Percentiles rank a stretch among this genome's conserved stretches.
These are phyloP conservation scores for Diaporthe vaccinii DNA, from an alignment of 2,329 filamentous ascomycete species.

Conservation along the genomic window DNA sequence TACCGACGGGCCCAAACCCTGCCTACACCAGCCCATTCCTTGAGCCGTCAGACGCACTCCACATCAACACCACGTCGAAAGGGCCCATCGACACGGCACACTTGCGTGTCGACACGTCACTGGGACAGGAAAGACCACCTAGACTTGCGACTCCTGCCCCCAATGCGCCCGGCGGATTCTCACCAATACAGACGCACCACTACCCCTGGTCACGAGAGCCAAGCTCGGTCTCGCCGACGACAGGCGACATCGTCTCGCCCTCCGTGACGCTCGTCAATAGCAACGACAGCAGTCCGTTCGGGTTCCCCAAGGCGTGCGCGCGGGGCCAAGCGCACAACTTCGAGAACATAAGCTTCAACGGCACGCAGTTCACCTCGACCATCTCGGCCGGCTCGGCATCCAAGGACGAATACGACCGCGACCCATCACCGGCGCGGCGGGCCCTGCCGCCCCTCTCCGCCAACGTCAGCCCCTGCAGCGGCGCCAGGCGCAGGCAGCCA, in stretches of 20 bases:
- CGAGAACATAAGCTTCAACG: slow-evolving; percentile 37
- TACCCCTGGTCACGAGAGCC: slow-evolving; percentile 40
- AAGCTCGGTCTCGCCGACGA: not conserved
- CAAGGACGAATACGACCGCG: slow-evolving; percentile 17
- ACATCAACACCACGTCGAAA: slow-evolving; percentile 42
- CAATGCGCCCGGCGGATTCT: slow-evolving; percentile 29
- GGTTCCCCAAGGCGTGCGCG: not conserved
- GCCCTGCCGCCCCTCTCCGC: slow-evolving; percentile 27
- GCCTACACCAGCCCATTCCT: slow-evolving; percentile 41
- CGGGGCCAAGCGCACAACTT: slow-evolving; percentile 29
- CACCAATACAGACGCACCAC: slow-evolving; percentile 36
- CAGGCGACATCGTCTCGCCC: not conserved
- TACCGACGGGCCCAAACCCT: slow-evolving; percentile 34
- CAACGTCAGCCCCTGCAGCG: slow-evolving; percentile 16
- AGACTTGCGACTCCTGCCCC: slow-evolving; percentile 34
- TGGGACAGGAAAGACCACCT: slow-evolving; percentile 40
- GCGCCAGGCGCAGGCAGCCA: not conserved
- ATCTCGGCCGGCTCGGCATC: slow-evolving; percentile 29
- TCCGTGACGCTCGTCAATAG: slow-evolving; percentile 27
- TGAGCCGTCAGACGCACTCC: slow-evolving; percentile 38
- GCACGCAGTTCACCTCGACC: slow-evolving; percentile 37
- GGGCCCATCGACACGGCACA: slow-evolving; percentile 1
- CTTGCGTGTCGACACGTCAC: slow-evolving; percentile 35
- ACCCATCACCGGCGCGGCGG: slow-evolving; percentile 19
- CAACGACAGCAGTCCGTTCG: slow-evolving; percentile 1